Base-by-base conservation (phyloP, 148 eudicot genomes). In the Agrostemma githago region DNA sequence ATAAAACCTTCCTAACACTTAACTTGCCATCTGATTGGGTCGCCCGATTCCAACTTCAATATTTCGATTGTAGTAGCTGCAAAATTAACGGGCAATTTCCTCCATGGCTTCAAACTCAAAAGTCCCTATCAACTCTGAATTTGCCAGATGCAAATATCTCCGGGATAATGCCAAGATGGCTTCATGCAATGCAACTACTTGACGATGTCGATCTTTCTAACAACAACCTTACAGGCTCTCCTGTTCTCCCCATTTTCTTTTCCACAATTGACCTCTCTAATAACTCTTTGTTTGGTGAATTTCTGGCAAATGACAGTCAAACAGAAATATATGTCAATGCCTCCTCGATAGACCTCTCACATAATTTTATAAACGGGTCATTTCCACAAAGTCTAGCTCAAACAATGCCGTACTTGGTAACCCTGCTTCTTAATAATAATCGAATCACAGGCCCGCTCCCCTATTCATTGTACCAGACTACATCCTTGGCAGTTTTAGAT, bases 91-190 rank as follows among this genome's bases (percentile, higher is more conserved):
- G 73, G 38, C 74, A 11, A 19, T 10, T 77, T 40, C 78, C 84
- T 62, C 10, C 7, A 19, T 81, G 83, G 84, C 62, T 81, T 54
- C 65, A 72, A 46, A 73, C 74, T 10, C 80, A 77, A 11, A 63
- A 42, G 4, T 1, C 40, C 11, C 43, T 56, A 10, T 0, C 0
- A 11, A 2, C 3, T 0, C 42, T 71, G 10, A 17, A 63, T 11
- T 62, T 81, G 5, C 74, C 72, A 1, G 4, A 68, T 59, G 41
- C 60, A 57, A 54, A 40, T 3, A 63, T 81, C 7, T 41, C 39
- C 7, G 84, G 80, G 12, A 34, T 57, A 12, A 51, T 70, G 14
- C 77, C 85, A 2, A 56, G 37, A 12, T 77, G 79, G 79, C 38
- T 77, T 51, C 37, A 46, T 16, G 48, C 12, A 39, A 77, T 70